Evolutionary conservation across 768 basidiomycete species (phyloP), one percentile per base, ranked within the genome.

Genomic region (Calocera viscosa): DNA sequence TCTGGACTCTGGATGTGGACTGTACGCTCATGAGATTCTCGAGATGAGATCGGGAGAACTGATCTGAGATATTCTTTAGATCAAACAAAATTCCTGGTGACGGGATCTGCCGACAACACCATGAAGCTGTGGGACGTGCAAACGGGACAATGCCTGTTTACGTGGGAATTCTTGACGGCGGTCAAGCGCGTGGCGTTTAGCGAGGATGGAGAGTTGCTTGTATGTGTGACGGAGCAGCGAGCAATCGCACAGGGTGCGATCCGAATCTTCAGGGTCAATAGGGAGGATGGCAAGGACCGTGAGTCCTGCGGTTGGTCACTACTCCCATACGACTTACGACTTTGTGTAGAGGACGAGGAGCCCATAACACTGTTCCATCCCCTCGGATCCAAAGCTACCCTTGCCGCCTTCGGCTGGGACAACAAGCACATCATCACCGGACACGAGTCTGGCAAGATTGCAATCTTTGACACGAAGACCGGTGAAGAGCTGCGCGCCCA

Each of bases 91-190:
- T 94, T 86, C 78, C 80, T 98, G 72, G 81, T 97, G 26, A 89
- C 94, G 5, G 95, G 95, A 11, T 85, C 94, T 1, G 95, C 96
- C 17, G 95, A 99, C 77, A 99, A 97, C 76, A 83, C 85, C 43
- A 83, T 99, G 76, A 85, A 88, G 69, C 81, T 99, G 10, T 99
- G 95, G 96, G 81, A 83, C 53, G 90, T 97, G 33, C 79, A 84
- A 64, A 89, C 87, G 2, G 96, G 95, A 67, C 92, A 96, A 78
- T 94, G 91, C 74, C 81, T 99, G 32, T 91, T 87, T 75, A 88
- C 84, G 1, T 99, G 96, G 96, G 95, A 98, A 76, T 97, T 96
- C 82, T 90, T 91, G 38, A 98, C 95, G 0, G 96, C 96, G 2
- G 91, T 99, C 71, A 98, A 97, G 82, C 82, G 95, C 49, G 95